Conservation (phyloP, 305 asterid species). For the Fraxinus sp. region DNA sequence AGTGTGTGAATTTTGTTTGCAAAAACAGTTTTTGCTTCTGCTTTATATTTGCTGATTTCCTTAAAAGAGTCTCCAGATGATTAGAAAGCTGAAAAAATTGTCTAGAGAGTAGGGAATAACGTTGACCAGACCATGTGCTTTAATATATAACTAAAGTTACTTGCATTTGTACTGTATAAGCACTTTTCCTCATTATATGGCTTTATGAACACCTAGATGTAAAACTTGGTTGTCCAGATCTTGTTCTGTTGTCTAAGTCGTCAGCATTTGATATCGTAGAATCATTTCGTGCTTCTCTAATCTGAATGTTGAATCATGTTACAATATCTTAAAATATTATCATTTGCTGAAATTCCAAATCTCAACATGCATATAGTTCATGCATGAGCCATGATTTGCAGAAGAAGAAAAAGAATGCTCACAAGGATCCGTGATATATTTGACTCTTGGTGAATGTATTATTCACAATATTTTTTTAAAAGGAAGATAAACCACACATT, state of each 20-base stretch:
- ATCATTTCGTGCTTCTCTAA: not conserved
- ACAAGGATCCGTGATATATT: not conserved
- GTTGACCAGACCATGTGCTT: not conserved
- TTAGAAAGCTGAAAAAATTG: not conserved
- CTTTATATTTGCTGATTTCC: not conserved
- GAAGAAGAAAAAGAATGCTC: not conserved
- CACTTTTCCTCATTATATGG: not conserved
- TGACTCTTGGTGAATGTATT: not conserved
- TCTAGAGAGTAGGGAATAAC: not conserved
- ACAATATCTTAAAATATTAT: not conserved
- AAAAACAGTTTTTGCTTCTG: not conserved
- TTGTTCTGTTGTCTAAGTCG: not conserved
- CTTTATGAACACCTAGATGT: not conserved
- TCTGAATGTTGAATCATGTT: not conserved
- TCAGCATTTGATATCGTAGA: conserved; percentile 2
- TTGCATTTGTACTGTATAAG: not conserved
- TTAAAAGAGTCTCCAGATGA: not conserved
- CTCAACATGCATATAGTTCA: not conserved
- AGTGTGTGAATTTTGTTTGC: not conserved
- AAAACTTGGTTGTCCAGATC: not conserved
- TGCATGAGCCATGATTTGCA: not conserved
- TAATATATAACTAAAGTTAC: not conserved
- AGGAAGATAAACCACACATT: not conserved
- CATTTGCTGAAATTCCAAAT: not conserved
- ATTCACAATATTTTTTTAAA: not conserved